Evolutionary conservation across 495 filamentous ascomycete genomes (phyloP).

Genomic region (Xylaria scruposa): DNA sequence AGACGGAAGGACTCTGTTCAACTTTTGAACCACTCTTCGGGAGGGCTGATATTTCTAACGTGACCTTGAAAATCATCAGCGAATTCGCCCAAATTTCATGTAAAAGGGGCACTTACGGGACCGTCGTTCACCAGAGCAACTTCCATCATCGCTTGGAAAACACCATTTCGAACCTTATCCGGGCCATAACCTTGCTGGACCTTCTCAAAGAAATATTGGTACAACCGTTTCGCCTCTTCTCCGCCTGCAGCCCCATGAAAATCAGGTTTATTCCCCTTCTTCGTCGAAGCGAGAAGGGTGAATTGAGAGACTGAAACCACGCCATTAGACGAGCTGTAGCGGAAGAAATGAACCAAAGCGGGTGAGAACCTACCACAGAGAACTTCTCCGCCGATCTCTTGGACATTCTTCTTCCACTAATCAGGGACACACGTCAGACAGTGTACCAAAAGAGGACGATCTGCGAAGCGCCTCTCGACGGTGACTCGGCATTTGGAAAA

Average conservation of each 20-base stretch:
- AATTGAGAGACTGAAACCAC: constrained; percentile 87
- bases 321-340: background rate
- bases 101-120: constrained; percentile 69
- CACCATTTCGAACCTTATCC: constrained; percentile 88
- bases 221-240: constrained; percentile 78
- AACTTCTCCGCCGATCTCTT: constrained; percentile 86
- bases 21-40: constrained; percentile 53
- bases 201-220: constrained; percentile 80
- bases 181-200: constrained; percentile 73
- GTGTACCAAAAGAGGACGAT: background rate
- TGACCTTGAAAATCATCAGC: constrained; percentile 39
- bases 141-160: constrained; percentile 99
- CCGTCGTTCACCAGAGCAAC: constrained; percentile 93
- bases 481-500: background rate
- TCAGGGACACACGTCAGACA: constrained; percentile 31
- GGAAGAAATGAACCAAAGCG: constrained; percentile 14
- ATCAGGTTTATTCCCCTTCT: constrained; percentile 93
- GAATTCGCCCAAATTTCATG: constrained; percentile 26
- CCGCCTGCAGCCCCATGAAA: constrained; percentile 88
- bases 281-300: constrained; percentile 88
- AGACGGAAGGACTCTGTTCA: constrained; percentile 45
- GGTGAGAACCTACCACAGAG: constrained; percentile 75
- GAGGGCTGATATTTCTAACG: constrained; percentile 40
- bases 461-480: background rate
- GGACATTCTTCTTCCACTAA: constrained; percentile 88